Base-by-base conservation (phyloP, 75 land plant genomes). In the Larix kaempferi region DNA sequence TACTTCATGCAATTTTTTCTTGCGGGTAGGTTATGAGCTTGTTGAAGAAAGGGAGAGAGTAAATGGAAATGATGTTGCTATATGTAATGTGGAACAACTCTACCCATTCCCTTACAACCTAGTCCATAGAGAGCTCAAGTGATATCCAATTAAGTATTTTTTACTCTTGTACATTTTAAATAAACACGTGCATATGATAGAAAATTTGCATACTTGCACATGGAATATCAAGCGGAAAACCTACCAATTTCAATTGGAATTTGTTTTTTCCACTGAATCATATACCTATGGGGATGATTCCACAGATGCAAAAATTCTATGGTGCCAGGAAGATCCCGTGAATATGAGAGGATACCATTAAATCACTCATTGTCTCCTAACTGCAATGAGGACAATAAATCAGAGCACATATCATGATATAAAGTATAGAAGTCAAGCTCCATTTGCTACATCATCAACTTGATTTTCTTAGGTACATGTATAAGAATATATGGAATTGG, bases 261-360 rank as follows among this genome's bases (percentile, higher is more conserved):
- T 2, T 10, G 54, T 49, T 49, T 49, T 44, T 49, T 11, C 10
- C 54, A 11, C 13, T 49, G 12, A 49, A 49, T 49, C 12, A 49
- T 49, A 11, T 49, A 49, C 54, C 11, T 49, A 11, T 49, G 54
- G 54, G 54, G 54, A 49, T 49, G 54, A 49, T 49, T 49, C 54
- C 10, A 58, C 85, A 95, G 98, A 95, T 81, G 98, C 98, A 4
- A 94, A 95, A 84, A 77, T 95, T 55, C 91, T 95, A 2, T 94
- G 98, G 98, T 94, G 94, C 82, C 98, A 95, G 65, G 98, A 95
- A 77, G 98, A 95, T 78, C 98, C 92, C 29, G 91, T 94, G 98
- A 95, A 95, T 79, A 94, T 94, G 98, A 97, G 97, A 29, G 92
- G 84, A n/a, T 95, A 83, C 71, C 76, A 10, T 27, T 95, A 94